These are phyloP conservation scores for Salix suchowensis DNA, from an alignment of 345 rosid species.

Conservation along the genomic window DNA sequence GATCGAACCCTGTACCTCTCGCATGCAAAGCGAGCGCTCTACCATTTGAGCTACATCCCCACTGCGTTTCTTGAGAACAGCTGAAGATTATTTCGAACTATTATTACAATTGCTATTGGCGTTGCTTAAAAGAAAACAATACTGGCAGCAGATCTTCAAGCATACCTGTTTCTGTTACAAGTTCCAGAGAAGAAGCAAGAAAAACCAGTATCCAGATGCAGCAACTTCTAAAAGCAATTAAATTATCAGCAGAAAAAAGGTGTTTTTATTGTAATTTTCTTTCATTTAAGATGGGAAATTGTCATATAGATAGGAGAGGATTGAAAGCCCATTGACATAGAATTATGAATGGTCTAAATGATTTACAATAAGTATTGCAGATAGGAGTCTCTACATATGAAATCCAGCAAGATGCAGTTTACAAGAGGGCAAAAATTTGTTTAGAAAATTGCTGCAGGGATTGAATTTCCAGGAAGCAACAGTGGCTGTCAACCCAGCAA, in stretches of 20 bases:
- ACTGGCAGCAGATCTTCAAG: background rate
- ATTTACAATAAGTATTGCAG: too few species aligned
- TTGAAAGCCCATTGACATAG: too few species aligned
- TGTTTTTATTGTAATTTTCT: too few species aligned
- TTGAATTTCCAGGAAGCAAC: background rate
- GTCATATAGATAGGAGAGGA: too few species aligned
- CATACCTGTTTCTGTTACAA: background rate
- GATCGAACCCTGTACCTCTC: slow-evolving; percentile 90
- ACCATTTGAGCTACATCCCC: slow-evolving; percentile 98
- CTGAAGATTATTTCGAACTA: too few species aligned
- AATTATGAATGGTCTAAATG: too few species aligned
- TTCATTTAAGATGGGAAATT: too few species aligned
- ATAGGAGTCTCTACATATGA: background rate
- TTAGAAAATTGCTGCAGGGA: background rate
- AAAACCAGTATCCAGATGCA: background rate
- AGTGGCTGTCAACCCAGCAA: background rate
- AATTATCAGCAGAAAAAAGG: background rate
- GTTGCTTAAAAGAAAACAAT: too few species aligned
- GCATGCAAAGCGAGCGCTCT: slow-evolving; percentile 94
- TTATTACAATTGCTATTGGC: too few species aligned
- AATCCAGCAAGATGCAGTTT: background rate
- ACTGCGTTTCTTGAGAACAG: fast-evolving
- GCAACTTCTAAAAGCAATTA: background rate
- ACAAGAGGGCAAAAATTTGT: background rate
- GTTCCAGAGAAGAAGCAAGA: background rate